Base-by-base conservation (phyloP, 768 basidiomycete genomes). In the Trametes meyenii region DNA sequence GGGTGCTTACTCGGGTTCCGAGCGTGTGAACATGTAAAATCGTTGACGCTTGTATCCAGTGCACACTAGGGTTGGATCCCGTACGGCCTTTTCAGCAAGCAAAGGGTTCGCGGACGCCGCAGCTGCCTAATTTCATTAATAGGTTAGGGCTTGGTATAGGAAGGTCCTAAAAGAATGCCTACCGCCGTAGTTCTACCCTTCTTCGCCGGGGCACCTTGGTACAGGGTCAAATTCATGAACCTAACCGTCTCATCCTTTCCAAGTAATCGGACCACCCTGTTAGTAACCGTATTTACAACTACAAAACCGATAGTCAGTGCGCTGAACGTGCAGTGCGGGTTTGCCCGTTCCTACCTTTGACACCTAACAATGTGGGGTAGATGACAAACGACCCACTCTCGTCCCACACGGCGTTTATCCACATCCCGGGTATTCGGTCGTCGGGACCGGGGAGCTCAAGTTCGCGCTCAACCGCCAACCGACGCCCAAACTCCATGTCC, bases 401-500 rank as follows among this genome's bases (percentile, higher is more conserved):
- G 70, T 99, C 97, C 96, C 96, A 99, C n/a, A 94, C 83, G 0
- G 87, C 92, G 71, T 92, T 96, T 26, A 86, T 91, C 81, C 90
- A 94, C 68, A 86, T 84, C 23, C 87, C 91, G 55, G 86, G 89
- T 59, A 84, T 78, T 54, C 78, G 80, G 29, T 88, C 88, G 70
- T 92, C 90, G 3, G 86, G 85, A 13, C 87, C 89, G 39, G 89
- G 86, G 57, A 89, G 76, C 76, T 98, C 95, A 44, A 99, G 75
- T 70, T 98, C 97, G 63, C 92, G 81, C 74, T 99, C 97, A 33
- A 88, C 80, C 3, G 96, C 96, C 63, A 98, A 78, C n/a, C 96
- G 83, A 58, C 96, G 81, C n/a, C 96, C 95, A 70, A 99, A 98
- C 73, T 99, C 97, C 97, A 99, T 99, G 75, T 98, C 95, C 55